Percentiles rank a stretch among this genome's conserved stretches.
Evolutionary conservation across 2,329 filamentous ascomycete species (phyloP).

Genomic region (Dendrostoma leiphaemia): DNA sequence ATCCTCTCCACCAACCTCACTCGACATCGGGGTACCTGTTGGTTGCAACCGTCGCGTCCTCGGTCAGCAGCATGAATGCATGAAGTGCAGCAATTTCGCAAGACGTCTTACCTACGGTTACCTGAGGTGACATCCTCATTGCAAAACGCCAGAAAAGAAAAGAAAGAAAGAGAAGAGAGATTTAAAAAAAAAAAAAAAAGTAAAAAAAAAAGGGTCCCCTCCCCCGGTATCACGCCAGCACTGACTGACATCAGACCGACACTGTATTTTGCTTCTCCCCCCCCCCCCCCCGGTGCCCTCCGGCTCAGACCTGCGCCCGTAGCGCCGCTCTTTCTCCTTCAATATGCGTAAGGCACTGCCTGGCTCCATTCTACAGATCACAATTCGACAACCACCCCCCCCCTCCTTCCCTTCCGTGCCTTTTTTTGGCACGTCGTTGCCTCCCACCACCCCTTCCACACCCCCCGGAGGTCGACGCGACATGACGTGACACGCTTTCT

Average conservation of each 20-base stretch:
- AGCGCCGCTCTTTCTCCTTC: too few species aligned
- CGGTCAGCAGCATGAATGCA: slow-evolving; percentile 15
- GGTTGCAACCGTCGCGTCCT: too few species aligned
- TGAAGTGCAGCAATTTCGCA: slow-evolving; percentile 17
- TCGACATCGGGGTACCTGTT: too few species aligned
- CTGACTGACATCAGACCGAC: neutral
- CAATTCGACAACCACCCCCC: too few species aligned
- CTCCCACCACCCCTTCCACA: neutral
- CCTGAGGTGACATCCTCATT: too few species aligned
- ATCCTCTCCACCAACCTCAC: too few species aligned
- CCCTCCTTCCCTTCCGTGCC: too few species aligned
- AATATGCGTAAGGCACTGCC: too few species aligned
- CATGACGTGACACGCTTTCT: too few species aligned
- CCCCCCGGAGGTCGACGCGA: neutral
- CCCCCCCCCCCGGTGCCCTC: neutral
- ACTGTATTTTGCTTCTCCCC: neutral
- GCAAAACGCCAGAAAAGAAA: neutral
- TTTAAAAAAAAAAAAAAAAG: neutral
- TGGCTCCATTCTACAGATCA: too few species aligned
- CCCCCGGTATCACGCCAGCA: neutral
- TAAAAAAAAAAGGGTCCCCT: neutral
- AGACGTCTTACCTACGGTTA: neutral
- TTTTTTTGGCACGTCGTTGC: too few species aligned
- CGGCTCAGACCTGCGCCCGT: slow-evolving; percentile 17
- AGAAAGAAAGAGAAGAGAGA: neutral